Evolutionary conservation across 2,329 filamentous ascomycete genomes (phyloP), one percentile per base, ranked within the genome.

Genomic region (Aspergillus latus): DNA sequence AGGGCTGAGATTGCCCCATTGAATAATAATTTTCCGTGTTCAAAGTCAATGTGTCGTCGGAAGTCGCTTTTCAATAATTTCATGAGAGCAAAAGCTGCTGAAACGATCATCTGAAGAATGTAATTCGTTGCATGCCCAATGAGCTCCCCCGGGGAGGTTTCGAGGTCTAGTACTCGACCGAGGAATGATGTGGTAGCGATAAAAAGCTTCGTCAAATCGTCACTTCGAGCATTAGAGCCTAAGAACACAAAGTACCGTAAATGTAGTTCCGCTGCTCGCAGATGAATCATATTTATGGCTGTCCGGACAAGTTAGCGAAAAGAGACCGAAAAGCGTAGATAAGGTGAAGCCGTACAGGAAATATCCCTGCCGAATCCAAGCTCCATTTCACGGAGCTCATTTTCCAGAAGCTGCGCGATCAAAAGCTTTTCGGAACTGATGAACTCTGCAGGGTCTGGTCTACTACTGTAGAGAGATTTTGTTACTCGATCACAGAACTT

Each of bases 51-150:
- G 36, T 82, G 78, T 16, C 76, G 73, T 13, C 81, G 80, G 58
- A 86, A 85, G 59, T 83, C 83, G 30, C 83, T 85, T 67, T 87
- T 86, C 54, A 87, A 75, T 1, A 88, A 76, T 60, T 87, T 87
- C 64, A 87, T 77, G 1, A 88, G 73, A 0, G 83, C 82, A 60
- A 86, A 86, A 2, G 82, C 84, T 4, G 82, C 84, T 0, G 84
- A 85, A 7, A 87, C 78, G 49, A 86, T 82, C 78, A 87, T 86
- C 64, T 87, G 84, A 64, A 86, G 80, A 55, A 88, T 83, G 66
- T 87, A 86, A 60, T 82, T 85, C 52, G 75, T 80, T 7, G 80
- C 80, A 56, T 84, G 79, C 54, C 77, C 76, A 11, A 84, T 75
- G 28, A 80, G 69, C 45, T 78, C 75, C 2, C 79, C 75, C 4